A percentile compares a stretch with the other conserved stretches of the same genome.
Conservation (phyloP, 1,139 yeast species). For the Geotrichum phurueaensis region DNA sequence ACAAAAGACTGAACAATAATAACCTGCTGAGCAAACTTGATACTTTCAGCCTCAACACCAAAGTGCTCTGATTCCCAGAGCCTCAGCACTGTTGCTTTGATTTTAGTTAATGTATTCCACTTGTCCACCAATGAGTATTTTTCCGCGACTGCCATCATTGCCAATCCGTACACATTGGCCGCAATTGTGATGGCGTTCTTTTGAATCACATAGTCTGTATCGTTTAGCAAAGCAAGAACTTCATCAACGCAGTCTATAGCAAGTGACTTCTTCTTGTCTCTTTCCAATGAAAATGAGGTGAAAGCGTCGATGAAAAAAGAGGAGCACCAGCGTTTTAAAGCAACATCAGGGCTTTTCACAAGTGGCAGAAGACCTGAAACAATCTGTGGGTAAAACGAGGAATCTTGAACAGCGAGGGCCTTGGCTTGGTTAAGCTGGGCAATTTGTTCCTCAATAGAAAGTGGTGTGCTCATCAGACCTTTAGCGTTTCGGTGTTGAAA, state of each 20-base stretch:
- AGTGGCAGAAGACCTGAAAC: slow-evolving; percentile 36
- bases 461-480: slow-evolving; percentile 11
- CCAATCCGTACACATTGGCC: slow-evolving; percentile 34
- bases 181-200: slow-evolving; percentile 33
- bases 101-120: slow-evolving; percentile 30
- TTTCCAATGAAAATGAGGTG: slow-evolving; percentile 29
- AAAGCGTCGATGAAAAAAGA: slow-evolving; percentile 38
- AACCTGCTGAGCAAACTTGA: slow-evolving; percentile 66
- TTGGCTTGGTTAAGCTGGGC: slow-evolving; percentile 37
- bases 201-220: slow-evolving; percentile 27
- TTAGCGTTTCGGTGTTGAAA: background rate
- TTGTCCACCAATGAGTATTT: slow-evolving; percentile 26
- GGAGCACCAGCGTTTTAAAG: slow-evolving; percentile 38
- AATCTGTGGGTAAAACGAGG: slow-evolving; percentile 35
- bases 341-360: slow-evolving; percentile 33
- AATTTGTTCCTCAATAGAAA: slow-evolving; percentile 29
- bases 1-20: slow-evolving; percentile 64
- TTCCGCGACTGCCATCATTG: slow-evolving; percentile 30
- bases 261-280: slow-evolving; percentile 27
- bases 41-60: slow-evolving; percentile 54
- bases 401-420: slow-evolving; percentile 34
- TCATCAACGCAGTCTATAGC: slow-evolving; percentile 34
- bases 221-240: slow-evolving; percentile 28
- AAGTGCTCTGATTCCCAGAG: slow-evolving; percentile 33
- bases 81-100: slow-evolving; percentile 33